Conservation (phyloP, 805 yeast genomes). For the Brettanomyces bruxellensis region DNA sequence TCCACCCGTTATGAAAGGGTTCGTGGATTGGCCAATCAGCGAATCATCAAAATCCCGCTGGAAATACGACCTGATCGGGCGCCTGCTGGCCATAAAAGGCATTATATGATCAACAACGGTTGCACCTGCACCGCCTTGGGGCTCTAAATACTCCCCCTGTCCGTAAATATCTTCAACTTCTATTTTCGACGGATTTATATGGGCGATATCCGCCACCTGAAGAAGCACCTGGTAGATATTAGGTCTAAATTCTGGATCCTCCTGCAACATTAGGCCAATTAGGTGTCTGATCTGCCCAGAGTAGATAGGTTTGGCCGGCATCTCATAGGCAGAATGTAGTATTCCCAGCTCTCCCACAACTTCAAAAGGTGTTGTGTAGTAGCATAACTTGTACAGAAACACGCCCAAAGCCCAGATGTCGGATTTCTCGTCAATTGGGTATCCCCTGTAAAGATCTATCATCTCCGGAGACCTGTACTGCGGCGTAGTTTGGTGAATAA, state of each 20-base stretch:
- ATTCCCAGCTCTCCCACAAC: conserved; percentile 81
- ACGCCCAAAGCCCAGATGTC: conserved; percentile 98
- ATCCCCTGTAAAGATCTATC: conserved; percentile 77
- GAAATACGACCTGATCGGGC: conserved; percentile 24
- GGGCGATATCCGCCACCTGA: conserved; percentile 54
- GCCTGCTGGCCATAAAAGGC: conserved; percentile 22
- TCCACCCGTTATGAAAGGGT: not conserved
- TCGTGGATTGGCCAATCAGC: not conserved
- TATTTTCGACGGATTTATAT: conserved; percentile 16
- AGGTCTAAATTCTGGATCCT: conserved; percentile 76
- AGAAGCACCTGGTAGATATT: conserved; percentile 72
- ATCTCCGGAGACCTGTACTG: conserved; percentile 95
- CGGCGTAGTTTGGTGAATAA: conserved; percentile 86
- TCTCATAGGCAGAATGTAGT: conserved; percentile 71
- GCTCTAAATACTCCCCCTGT: conserved; percentile 19
- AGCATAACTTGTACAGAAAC: conserved; percentile 81
- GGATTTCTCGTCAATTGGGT: conserved; percentile 83
- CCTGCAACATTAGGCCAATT: conserved; percentile 72
- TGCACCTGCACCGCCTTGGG: conserved; percentile 14
- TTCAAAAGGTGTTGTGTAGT: conserved; percentile 93
- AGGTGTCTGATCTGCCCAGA: conserved; percentile 67
- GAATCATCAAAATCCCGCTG: conserved; percentile 3
- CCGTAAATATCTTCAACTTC: conserved; percentile 32
- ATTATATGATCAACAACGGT: conserved; percentile 19
- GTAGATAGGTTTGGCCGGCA: conserved; percentile 61